Conservation (phyloP, 805 yeast genomes). For the Isabelozyma rhagii region DNA sequence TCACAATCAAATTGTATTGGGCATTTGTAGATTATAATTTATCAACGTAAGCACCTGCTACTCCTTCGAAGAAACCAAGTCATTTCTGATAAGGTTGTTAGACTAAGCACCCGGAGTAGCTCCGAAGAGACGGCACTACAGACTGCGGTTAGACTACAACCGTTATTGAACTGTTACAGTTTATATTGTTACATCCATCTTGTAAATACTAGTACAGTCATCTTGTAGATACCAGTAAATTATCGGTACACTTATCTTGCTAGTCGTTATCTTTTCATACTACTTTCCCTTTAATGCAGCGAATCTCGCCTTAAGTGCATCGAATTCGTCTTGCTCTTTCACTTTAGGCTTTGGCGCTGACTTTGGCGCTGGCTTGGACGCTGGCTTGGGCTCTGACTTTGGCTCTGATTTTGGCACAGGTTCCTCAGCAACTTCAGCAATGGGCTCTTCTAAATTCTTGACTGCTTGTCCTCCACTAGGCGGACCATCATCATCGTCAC, state of each 20-base stretch:
- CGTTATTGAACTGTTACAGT: too few relatives aligned
- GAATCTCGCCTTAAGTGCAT: conserved; percentile 65
- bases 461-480: conserved; percentile 20
- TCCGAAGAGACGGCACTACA: too few relatives aligned
- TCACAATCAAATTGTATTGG: too few relatives aligned
- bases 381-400: conserved; percentile 5
- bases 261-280: not conserved
- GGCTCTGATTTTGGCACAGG: conserved; percentile 16
- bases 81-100: too few relatives aligned
- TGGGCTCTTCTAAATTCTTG: conserved; percentile 14
- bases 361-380: not conserved
- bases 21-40: too few relatives aligned
- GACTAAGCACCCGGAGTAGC: too few relatives aligned
- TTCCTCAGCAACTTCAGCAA: conserved; percentile 13
- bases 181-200: too few relatives aligned
- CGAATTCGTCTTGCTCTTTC: conserved; percentile 48
- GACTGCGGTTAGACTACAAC: too few relatives aligned
- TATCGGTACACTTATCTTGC: not conserved
- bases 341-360: conserved; percentile 8
- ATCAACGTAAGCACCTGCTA: too few relatives aligned
- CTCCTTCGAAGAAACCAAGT: too few relatives aligned
- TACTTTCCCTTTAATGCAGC: conserved; percentile 57
- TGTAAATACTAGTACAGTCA: too few relatives aligned
- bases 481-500: conserved; percentile 29
- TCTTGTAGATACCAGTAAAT: too few relatives aligned